Evolutionary conservation across 257 asterid genomes (phyloP).

Genomic region (Petunia axillaris): DNA sequence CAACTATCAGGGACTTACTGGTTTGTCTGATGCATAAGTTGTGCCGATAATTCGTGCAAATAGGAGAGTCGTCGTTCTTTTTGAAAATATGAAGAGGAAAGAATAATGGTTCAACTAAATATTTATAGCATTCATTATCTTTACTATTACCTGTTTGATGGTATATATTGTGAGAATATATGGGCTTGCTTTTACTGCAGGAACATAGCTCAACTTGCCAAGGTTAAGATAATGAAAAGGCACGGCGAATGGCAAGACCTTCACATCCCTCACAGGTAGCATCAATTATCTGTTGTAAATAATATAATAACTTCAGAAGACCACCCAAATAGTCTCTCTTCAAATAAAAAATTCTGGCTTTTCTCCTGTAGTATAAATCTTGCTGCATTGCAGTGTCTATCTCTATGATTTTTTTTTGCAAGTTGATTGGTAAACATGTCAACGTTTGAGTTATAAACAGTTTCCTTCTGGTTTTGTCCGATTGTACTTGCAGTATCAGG

Average conservation of each 20-base stretch:
- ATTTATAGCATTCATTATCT: not conserved
- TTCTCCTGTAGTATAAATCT: not conserved
- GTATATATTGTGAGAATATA: not conserved
- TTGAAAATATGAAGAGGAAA: not conserved
- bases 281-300: not conserved
- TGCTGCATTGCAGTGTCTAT: not conserved
- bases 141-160: not conserved
- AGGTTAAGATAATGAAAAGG: conserved; percentile 73
- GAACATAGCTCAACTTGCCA: conserved; percentile 80
- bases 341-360: not conserved
- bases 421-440: not conserved
- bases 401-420: not conserved
- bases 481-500: conserved; percentile 59
- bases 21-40: conserved; percentile 1
- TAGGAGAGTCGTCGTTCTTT: not conserved
- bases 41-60: not conserved
- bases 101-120: not conserved
- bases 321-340: not conserved
- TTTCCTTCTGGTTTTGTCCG: not conserved
- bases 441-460: not conserved
- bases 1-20: not conserved
- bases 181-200: conserved; percentile 43
- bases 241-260: conserved; percentile 76
- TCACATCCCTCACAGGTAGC: conserved; percentile 65
- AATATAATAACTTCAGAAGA: not conserved